Conservation (phyloP, 768 basidiomycete genomes). For the Kockovaella imperatae region DNA sequence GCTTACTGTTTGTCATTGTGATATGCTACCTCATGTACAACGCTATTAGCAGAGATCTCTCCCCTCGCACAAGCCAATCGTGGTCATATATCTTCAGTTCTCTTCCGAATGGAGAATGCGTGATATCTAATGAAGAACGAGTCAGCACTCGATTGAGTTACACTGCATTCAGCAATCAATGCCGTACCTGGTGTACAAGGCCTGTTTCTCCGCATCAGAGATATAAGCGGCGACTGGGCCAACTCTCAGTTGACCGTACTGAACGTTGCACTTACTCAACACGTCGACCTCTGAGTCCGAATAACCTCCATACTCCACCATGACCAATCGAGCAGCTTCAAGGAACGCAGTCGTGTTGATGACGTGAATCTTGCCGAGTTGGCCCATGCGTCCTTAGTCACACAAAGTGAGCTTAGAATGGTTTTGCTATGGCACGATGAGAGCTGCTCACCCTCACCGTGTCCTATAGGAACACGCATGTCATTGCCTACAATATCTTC, state of each 20-base stretch:
- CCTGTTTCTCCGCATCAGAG: neutral
- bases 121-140: neutral
- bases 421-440: too few relatives aligned
- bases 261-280: constrained; percentile 6
- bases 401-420: neutral
- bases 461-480: constrained; percentile 15
- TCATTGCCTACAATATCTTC: constrained; percentile 8
- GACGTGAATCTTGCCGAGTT: constrained; percentile 13
- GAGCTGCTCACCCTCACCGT: constrained; percentile 6
- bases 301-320: constrained; percentile 11
- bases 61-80: too few relatives aligned
- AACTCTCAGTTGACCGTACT: neutral
- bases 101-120: neutral
- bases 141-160: neutral
- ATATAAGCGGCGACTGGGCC: neutral
- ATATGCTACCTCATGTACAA: too few relatives aligned
- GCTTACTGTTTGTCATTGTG: too few relatives aligned
- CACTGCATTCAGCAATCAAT: too few relatives aligned
- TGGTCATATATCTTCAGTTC: too few relatives aligned
- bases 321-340: constrained; percentile 6
- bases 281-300: constrained; percentile 15
- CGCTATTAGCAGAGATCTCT: too few relatives aligned
- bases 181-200: neutral
- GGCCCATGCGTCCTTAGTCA: constrained; percentile 8
- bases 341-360: constrained; percentile 11